Evolutionary conservation across 306 rosid genomes (phyloP), one percentile per base, ranked within the genome.

Genomic region (Cucurbita maxima): DNA sequence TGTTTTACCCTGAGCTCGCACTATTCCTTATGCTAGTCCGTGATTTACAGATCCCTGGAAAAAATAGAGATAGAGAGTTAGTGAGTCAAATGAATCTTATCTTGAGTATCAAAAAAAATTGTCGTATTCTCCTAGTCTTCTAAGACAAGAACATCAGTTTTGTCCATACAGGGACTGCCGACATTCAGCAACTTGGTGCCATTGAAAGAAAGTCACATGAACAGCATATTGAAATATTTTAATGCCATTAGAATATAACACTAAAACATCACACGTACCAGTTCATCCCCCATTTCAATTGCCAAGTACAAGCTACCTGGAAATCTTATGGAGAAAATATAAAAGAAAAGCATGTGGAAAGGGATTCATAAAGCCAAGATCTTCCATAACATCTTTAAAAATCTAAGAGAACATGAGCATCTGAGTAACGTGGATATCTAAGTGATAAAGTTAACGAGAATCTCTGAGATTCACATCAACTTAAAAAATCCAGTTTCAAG

Each of bases 21-120:
- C 72, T 45, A 45, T 44, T 67, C 72, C 38, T 67, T 67, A 44
- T 44, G 72, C 40, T 40, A 67, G 72, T 12, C 72, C 72, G 72
- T 67, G 72, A 67, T 47, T 45, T 20, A 22, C 55, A 67, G 72
- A 67, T 67, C 36, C 37, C 72, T 43, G 51, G 30, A 40, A 3
- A 61, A n/a, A 38, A 16, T 16, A 63, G 20, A 55, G 34, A 55
- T 0, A 55, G 13, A 60, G 18, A 58, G 67, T 13, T 44, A 34
- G 67, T 34, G 18, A 60, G 47, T 34, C 9, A n/a, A 25, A 38
- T 16, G 52, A 63, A 43, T 20, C 55, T 67, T 67, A 67, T 44
- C 53, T 7, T 16, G 50, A 62, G 45, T 34, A 66, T 43, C 54
- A 20, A 4, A 18, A 64, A 18, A 64, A 30, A 41, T 5, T 64